Percentiles rank a stretch among this genome's conserved stretches.
Conservation (phyloP, 2,329 filamentous ascomycete species). For the Fusarium sulawesiense region DNA sequence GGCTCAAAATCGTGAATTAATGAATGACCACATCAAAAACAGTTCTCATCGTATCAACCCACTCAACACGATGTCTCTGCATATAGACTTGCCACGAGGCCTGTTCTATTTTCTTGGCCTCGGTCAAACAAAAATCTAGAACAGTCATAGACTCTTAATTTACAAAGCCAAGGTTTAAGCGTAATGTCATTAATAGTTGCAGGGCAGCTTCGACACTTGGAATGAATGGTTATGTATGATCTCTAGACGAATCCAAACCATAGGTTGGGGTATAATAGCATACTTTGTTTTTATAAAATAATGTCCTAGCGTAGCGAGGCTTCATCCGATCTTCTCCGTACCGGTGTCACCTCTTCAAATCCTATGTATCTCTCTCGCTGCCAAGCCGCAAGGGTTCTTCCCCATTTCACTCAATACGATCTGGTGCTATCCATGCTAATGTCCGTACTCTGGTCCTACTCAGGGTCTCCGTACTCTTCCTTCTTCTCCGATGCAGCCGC, state of each 20-base stretch:
- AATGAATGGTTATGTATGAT: neutral
- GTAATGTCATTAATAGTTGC: neutral
- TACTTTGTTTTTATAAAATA: neutral
- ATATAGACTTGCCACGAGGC: neutral
- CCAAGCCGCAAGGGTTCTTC: neutral
- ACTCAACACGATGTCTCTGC: constrained; percentile 1
- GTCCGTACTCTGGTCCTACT: constrained; percentile 45
- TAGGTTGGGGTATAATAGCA: neutral
- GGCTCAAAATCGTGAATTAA: constrained; percentile 24
- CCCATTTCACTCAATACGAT: neutral
- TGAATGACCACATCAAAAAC: neutral
- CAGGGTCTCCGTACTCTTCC: constrained; percentile 52
- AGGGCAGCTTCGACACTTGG: neutral
- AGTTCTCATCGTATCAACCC: neutral
- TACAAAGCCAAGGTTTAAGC: neutral
- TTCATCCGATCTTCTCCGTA: neutral
- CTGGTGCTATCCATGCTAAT: neutral
- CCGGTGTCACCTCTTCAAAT: neutral
- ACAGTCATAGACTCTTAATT: too few relatives aligned
- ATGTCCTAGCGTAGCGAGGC: neutral
- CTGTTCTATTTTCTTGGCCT: neutral
- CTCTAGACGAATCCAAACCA: neutral
- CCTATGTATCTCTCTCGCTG: neutral
- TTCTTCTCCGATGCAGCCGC: constrained; percentile 49
- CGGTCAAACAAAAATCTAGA: neutral